These are phyloP conservation scores for Fusarium sp. DNA, from an alignment of 2,329 filamentous ascomycete genomes.

Conservation along the genomic window DNA sequence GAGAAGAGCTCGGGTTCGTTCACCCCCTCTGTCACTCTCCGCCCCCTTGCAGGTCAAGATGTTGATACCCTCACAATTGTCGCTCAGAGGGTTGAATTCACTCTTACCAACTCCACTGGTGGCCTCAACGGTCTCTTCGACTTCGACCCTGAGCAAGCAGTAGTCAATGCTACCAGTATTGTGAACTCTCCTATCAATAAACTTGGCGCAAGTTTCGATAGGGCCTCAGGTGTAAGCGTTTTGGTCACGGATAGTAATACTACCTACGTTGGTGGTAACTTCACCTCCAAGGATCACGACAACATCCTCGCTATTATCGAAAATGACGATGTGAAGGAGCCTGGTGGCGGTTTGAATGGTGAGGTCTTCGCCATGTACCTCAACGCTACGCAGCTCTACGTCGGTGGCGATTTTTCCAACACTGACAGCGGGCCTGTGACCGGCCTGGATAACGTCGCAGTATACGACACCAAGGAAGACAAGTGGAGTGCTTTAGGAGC, in stretches of 20 bases:
- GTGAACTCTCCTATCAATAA: slow-evolving; percentile 78
- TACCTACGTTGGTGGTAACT: slow-evolving; percentile 85
- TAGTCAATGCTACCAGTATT: slow-evolving; percentile 69
- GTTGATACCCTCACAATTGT: slow-evolving; percentile 77
- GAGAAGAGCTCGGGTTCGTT: slow-evolving; percentile 79
- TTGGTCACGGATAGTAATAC: slow-evolving; percentile 71
- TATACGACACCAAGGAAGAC: slow-evolving; percentile 75
- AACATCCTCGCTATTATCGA: slow-evolving; percentile 82
- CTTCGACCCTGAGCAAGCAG: slow-evolving; percentile 70
- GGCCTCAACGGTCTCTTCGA: slow-evolving; percentile 92
- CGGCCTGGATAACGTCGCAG: slow-evolving; percentile 79
- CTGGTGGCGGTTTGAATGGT: slow-evolving; percentile 80
- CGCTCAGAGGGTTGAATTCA: slow-evolving; percentile 88
- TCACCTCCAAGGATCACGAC: slow-evolving; percentile 71
- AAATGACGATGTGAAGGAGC: slow-evolving; percentile 68
- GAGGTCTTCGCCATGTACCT: slow-evolving; percentile 77
- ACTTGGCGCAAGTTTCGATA: slow-evolving; percentile 75
- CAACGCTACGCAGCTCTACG: slow-evolving; percentile 74
- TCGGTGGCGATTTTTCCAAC: slow-evolving; percentile 86
- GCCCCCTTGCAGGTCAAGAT: slow-evolving; percentile 71
- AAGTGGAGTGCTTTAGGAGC: slow-evolving; percentile 83
- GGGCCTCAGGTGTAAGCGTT: slow-evolving; percentile 74
- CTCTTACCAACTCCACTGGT: slow-evolving; percentile 75
- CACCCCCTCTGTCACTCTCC: slow-evolving; percentile 81
- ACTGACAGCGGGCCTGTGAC: slow-evolving; percentile 68